Base-by-base conservation (phyloP, 805 yeast species). In the Clavispora vitiphila region DNA sequence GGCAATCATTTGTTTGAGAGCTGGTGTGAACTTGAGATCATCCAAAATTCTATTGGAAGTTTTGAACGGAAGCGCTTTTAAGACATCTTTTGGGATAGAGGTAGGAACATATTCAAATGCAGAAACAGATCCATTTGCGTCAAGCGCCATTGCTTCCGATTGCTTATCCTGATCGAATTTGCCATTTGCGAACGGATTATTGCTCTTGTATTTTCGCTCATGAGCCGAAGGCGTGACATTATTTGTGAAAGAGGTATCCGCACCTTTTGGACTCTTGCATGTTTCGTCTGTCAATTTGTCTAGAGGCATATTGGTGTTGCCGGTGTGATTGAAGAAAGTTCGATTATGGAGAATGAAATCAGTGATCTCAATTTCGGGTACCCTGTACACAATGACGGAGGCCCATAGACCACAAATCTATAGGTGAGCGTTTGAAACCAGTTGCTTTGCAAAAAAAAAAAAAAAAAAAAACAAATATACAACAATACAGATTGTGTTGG, bases 41-140 rank as follows among this genome's bases (percentile, higher is more conserved):
- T 82, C 88, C 18, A 83, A 51, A 16, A 85, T 66, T 41, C 91
- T 65, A 52, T 84, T 84, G 5, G 81, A 61, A 0, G 91, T 83
- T 52, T 84, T 85, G 61, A 78, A 77, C 3, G 63, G 73, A 61
- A 15, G 26, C 22, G 15, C 24, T 35, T 43, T 41, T 35, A 51
- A 40, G 7, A n/a, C 25, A n/a, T 40, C 40, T 14, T 38, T 48
- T 9, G 51, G 40, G 23, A 52, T 41, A 18, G 35, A 26, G 10
- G 55, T 52, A 29, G 54, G 42, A 18, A 32, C 12, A 25, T 50
- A 48, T 11, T 22, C 26, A 5, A 15, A 22, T 12, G 24, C 27
- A 4, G 37, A n/a, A 14, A 15, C 19, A 8, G 18, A 5, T n/a
- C 15, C 26, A 20, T 23, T 3, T 3, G 23, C 16, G 2, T 19